phyloP scores from a whole-genome alignment of 2,329 filamentous ascomycete genomes.

The Cladosporium colombiae region DNA sequence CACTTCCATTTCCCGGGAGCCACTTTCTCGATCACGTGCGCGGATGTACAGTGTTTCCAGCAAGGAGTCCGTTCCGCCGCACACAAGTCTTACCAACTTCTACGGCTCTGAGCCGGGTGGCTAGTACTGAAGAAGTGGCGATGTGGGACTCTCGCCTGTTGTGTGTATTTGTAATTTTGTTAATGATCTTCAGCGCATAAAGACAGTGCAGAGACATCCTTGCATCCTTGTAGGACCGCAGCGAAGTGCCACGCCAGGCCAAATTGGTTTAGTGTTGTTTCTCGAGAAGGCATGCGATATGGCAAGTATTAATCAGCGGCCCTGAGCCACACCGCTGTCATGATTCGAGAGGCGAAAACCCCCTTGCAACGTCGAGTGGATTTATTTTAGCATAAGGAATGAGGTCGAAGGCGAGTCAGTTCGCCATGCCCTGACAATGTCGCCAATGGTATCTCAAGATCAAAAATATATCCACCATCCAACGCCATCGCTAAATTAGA shows the following conservation, averaged over 20 bases:
- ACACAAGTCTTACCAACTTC: neutral
- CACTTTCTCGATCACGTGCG: conserved; percentile 11
- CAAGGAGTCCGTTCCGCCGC: neutral
- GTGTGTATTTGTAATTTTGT: neutral
- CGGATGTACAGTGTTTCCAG: neutral
- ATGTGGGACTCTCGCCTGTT: neutral
- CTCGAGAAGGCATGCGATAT: neutral
- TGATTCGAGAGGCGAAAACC: neutral
- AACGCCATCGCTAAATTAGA: conserved; percentile 4
- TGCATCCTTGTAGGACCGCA: no score
- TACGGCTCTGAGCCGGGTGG: neutral
- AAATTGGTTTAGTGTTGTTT: neutral
- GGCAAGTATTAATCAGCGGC: neutral
- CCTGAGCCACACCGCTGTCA: neutral
- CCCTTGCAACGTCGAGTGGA: neutral
- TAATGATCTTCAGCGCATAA: neutral
- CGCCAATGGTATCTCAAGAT: neutral
- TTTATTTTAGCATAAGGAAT: neutral
- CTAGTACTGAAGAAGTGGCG: neutral
- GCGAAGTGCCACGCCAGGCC: neutral
- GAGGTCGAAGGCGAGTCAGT: neutral
- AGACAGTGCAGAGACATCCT: neutral
- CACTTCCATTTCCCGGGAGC: neutral
- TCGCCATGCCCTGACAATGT: neutral
- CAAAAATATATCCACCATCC: neutral